phyloP scores from a whole-genome alignment of 352 stramenopile species.

The Bremia lactucae region DNA sequence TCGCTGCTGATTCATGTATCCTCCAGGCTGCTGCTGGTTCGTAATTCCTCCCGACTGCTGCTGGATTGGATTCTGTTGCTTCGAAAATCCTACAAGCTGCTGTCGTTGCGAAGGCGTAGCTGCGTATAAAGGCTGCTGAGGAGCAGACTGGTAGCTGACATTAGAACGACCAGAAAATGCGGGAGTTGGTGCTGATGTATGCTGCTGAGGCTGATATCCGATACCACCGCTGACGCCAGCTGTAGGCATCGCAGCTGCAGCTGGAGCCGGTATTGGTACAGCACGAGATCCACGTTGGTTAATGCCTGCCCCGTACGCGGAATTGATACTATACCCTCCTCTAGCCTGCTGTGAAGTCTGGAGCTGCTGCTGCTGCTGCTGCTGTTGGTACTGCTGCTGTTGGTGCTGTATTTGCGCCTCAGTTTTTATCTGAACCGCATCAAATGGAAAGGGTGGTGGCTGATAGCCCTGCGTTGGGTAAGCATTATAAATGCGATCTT shows the following conservation, averaged over 20 bases:
- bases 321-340: slow-evolving; percentile 27
- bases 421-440: slow-evolving; percentile 50
- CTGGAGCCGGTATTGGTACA: slow-evolving; percentile 14
- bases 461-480: slow-evolving; percentile 66
- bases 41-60: neutral
- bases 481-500: slow-evolving; percentile 82
- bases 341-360: slow-evolving; percentile 23
- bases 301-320: slow-evolving; percentile 16
- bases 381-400: slow-evolving; percentile 30
- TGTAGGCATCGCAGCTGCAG: slow-evolving; percentile 21
- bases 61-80: slow-evolving; percentile 19
- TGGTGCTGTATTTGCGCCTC: slow-evolving; percentile 50
- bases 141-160: slow-evolving; percentile 21
- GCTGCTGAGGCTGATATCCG: slow-evolving; percentile 33
- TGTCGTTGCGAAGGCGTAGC: slow-evolving; percentile 22
- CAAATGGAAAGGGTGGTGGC: slow-evolving; percentile 78
- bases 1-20: neutral
- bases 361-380: slow-evolving; percentile 24
- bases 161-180: slow-evolving; percentile 29
- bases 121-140: slow-evolving; percentile 24
- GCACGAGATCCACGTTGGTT: slow-evolving; percentile 37
- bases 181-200: slow-evolving; percentile 24
- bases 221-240: slow-evolving; percentile 23
- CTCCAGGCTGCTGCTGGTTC: neutral
- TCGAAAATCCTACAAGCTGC: slow-evolving; percentile 20